Base-by-base conservation (phyloP, 768 basidiomycete genomes). In the Lactarius tabidus region DNA sequence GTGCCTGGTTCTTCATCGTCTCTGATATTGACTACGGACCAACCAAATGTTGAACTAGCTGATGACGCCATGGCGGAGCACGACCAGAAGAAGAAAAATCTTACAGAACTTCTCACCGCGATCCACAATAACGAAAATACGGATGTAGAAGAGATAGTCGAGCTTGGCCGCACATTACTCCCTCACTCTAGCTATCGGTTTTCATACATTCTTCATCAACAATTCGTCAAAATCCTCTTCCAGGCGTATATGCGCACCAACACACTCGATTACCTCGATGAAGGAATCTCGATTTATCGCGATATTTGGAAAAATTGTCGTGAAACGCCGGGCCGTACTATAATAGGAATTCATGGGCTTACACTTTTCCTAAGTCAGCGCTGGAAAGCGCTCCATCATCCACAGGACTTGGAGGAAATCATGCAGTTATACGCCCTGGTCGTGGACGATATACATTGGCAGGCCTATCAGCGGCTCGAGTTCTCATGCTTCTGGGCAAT, bases 131-230 rank as follows among this genome's bases (percentile, higher is more conserved):
- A 8, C 31, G 35, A 53, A 10, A n/a, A 39, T 15, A 8, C 36
- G 12, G 28, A 60, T 1, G 29, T 60, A 5, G 36, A 39, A 15
- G 36, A 15, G 12, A 36, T 18, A 1, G 35, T 60, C 51, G n/a
- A 60, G 18, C 39, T 15, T 14, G 38, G 60, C n/a, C 51, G 60
- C 26, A n/a, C 14, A 39, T 20, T 26, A 31, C 23, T 35, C 38
- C 23, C 36, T 10, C 59, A 20, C 9, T 45, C 45, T 4, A n/a
- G 3, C 28, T 1, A 28, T n/a, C 12, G 14, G 2, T 26, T 38
- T 1, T 18, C 51, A 1, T 12, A 9, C 18, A 1, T 7, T 1
- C 8, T 20, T 28, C 8, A 5, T 8, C 1, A 2, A 1, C 0
- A 4, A 0, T 39, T 60, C 17, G 26, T n/a, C 14, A 1, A 10